Evolutionary conservation across 768 basidiomycete species (phyloP).

Genomic region (Pulveroboletus ravenelii): DNA sequence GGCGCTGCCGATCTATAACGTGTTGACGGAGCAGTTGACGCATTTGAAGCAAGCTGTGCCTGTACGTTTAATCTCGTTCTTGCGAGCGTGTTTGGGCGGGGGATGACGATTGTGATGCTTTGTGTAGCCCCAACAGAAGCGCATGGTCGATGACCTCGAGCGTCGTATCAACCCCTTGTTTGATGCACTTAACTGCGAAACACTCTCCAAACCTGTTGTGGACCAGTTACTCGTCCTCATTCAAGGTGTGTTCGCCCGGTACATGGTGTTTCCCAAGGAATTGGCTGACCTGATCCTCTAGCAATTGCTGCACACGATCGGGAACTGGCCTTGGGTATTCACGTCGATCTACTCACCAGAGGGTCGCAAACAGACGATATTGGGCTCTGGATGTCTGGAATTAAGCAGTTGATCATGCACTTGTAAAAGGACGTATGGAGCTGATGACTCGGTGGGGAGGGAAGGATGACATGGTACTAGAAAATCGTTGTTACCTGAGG

Average conservation of each 20-base stretch:
- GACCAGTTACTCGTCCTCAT: conserved; percentile 69
- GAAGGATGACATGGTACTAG: background rate
- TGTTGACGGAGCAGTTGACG: conserved; percentile 59
- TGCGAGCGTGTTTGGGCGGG: background rate
- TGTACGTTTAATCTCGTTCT: conserved; percentile 40
- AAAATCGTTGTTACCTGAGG: background rate
- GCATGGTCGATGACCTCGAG: conserved; percentile 82
- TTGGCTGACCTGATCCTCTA: conserved; percentile 26
- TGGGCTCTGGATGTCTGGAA: conserved; percentile 79
- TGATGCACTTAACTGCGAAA: conserved; percentile 89
- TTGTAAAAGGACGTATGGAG: conserved; percentile 34
- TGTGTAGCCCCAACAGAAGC: conserved; percentile 73
- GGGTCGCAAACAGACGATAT: conserved; percentile 82
- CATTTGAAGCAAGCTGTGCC: conserved; percentile 71
- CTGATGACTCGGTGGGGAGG: background rate
- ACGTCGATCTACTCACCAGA: conserved; percentile 78
- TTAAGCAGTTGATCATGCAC: conserved; percentile 82
- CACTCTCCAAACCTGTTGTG: conserved; percentile 63
- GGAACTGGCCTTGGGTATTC: conserved; percentile 71
- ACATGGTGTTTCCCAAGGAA: background rate
- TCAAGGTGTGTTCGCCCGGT: conserved; percentile 50
- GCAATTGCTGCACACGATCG: conserved; percentile 82
- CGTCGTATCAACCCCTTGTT: conserved; percentile 81
- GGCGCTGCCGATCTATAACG: conserved; percentile 58
- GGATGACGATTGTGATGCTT: background rate